phyloP scores from a whole-genome alignment of 192 early-diverging fungal species.

The Piromyces finnis region DNA sequence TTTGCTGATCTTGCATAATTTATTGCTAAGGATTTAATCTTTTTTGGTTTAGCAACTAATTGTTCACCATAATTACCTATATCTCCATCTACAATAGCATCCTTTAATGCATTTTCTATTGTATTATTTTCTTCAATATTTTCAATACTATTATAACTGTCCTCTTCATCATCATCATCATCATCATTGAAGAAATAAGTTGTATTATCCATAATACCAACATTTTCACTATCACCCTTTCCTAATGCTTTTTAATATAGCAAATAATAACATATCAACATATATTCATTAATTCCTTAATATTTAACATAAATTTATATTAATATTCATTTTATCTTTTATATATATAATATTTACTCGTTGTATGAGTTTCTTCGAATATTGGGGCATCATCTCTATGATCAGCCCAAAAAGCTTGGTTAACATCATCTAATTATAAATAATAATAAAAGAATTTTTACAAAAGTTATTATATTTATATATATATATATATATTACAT shows the following conservation, averaged over 20 bases:
- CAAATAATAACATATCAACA: too few species aligned
- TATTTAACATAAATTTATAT: too few species aligned
- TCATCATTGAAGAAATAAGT: constrained; percentile 4
- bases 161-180: constrained; percentile 3
- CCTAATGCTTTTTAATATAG: not conserved
- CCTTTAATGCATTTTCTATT: not conserved
- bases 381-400: not conserved
- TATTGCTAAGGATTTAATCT: constrained; percentile 45
- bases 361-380: constrained; percentile 4
- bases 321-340: too few species aligned
- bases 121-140: constrained; percentile 5
- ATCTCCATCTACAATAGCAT: constrained; percentile 20
- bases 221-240: not conserved
- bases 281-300: too few species aligned
- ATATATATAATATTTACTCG: too few species aligned
- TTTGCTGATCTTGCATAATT: constrained; percentile 80
- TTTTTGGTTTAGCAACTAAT: constrained; percentile 19
- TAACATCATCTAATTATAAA: not conserved
- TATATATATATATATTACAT: too few species aligned
- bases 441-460: too few species aligned
- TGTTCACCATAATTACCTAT: constrained; percentile 19
- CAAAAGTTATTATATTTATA: too few species aligned
- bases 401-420: not conserved
- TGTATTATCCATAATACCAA: too few species aligned
- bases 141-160: constrained; percentile 5